phyloP scores from a whole-genome alignment of 352 stramenopile genomes.

The Pythium phragmiticola region DNA sequence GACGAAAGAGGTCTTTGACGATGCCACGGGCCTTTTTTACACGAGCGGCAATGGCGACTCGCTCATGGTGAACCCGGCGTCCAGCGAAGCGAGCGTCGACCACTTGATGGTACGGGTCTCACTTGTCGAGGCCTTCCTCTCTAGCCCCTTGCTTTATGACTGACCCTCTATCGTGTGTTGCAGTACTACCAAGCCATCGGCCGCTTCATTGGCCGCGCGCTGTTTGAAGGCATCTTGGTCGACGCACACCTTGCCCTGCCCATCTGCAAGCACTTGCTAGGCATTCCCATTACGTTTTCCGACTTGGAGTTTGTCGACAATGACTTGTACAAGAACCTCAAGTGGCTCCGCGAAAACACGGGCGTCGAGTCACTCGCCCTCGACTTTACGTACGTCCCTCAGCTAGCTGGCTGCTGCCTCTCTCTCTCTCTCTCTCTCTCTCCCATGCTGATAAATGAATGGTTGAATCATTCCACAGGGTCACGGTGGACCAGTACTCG shows the following conservation, averaged over 20 bases:
- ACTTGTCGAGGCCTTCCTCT: constrained; percentile 25
- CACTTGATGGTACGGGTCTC: constrained; percentile 59
- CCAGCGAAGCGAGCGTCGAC: constrained; percentile 76
- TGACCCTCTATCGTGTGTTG: constrained; percentile 7
- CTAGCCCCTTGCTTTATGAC: constrained; percentile 1
- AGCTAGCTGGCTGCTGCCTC: too few relatives aligned
- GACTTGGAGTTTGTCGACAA: constrained; percentile 90
- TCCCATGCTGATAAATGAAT: background rate
- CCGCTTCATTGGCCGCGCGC: constrained; percentile 81
- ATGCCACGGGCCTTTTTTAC: constrained; percentile 79
- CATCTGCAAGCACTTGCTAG: constrained; percentile 89
- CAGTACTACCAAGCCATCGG: constrained; percentile 89
- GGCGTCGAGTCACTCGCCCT: constrained; percentile 76
- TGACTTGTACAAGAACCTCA: constrained; percentile 85
- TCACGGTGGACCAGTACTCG: constrained; percentile 68
- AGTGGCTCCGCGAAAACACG: constrained; percentile 80
- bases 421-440: too few relatives aligned
- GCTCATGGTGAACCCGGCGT: constrained; percentile 85
- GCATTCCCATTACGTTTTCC: constrained; percentile 88
- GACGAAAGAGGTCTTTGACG: constrained; percentile 88
- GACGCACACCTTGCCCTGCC: constrained; percentile 82
- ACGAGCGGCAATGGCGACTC: constrained; percentile 69
- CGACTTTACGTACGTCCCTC: constrained; percentile 71
- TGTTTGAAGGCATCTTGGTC: constrained; percentile 89
- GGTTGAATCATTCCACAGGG: constrained; percentile 29